A percentile compares a stretch with the other conserved stretches of the same genome.
Conservation (phyloP, 1,139 yeast species). For the Scheffersomyces parashehatae region DNA sequence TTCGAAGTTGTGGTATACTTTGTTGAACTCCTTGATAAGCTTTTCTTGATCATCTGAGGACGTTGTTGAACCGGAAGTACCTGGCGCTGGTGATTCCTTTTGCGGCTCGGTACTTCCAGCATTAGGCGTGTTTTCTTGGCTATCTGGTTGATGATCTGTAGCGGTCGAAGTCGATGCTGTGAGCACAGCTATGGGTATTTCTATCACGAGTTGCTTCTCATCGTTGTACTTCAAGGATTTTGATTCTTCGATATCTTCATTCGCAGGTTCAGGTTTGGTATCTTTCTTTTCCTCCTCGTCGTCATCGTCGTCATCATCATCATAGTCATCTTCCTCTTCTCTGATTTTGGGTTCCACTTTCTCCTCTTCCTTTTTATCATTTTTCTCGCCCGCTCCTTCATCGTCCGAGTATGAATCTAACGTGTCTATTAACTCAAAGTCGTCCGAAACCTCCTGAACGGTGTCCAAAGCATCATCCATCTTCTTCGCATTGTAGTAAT, state of each 20-base stretch:
- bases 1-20: conserved; percentile 82
- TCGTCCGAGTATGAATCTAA: conserved; percentile 25
- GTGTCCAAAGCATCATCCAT: conserved; percentile 26
- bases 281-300: conserved; percentile 24
- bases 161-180: conserved; percentile 1
- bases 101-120: conserved; percentile 5
- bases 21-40: conserved; percentile 46
- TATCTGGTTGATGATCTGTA: conserved; percentile 2
- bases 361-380: conserved; percentile 21
- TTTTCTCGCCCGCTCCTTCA: conserved; percentile 12
- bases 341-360: conserved; percentile 23
- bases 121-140: conserved; percentile 1
- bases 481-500: conserved; percentile 35
- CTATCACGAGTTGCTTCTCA: conserved; percentile 29
- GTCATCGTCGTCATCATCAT: conserved; percentile 38
- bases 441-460: conserved; percentile 38
- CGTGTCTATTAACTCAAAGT: conserved; percentile 38
- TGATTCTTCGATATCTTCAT: conserved; percentile 15
- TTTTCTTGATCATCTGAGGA: conserved; percentile 36
- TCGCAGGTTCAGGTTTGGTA: conserved; percentile 16
- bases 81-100: conserved; percentile 10
- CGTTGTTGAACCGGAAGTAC: conserved; percentile 10
- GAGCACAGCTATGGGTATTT: conserved; percentile 31
- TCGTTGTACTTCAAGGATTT: conserved; percentile 20
- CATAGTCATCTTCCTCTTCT: conserved; percentile 44